A percentile compares a stretch with the other conserved stretches of the same genome.
Evolutionary conservation across 306 rosid genomes (phyloP).

Genomic region (Amphicarpaea edgeworthii): DNA sequence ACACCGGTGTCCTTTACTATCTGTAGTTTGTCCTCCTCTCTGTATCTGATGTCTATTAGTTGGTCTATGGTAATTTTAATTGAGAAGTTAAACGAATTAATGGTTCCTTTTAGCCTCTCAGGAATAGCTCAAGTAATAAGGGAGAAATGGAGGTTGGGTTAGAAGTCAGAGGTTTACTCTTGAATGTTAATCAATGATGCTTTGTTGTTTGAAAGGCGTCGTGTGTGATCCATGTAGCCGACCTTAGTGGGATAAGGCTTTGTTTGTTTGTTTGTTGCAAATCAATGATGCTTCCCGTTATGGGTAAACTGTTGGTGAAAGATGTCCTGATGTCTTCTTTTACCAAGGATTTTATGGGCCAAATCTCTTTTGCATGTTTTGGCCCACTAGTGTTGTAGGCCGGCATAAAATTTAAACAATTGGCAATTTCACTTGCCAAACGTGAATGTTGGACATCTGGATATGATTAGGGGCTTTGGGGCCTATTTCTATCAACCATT

Average conservation of each 20-base stretch:
- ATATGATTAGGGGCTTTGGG: not conserved
- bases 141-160: conserved; percentile 22
- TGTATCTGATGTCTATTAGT: not conserved
- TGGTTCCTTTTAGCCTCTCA: conserved; percentile 21
- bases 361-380: conserved; percentile 17
- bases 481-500: conserved; percentile 1
- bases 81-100: conserved; percentile 2
- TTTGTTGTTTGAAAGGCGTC: no score
- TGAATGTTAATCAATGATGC: not conserved
- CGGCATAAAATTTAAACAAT: not conserved
- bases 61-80: conserved; percentile 11
- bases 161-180: conserved; percentile 23
- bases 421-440: not conserved
- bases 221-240: no score
- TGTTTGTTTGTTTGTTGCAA: no score
- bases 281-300: not conserved
- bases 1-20: not conserved
- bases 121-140: conserved; percentile 26
- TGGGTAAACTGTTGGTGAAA: not conserved
- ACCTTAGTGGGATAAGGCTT: no score
- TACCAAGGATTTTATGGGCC: conserved; percentile 27
- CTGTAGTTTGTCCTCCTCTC: not conserved
- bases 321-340: not conserved
- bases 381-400: conserved; percentile 1
- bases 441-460: not conserved